Base-by-base conservation (phyloP, 495 filamentous ascomycete genomes). In the Penicillium antarcticum region DNA sequence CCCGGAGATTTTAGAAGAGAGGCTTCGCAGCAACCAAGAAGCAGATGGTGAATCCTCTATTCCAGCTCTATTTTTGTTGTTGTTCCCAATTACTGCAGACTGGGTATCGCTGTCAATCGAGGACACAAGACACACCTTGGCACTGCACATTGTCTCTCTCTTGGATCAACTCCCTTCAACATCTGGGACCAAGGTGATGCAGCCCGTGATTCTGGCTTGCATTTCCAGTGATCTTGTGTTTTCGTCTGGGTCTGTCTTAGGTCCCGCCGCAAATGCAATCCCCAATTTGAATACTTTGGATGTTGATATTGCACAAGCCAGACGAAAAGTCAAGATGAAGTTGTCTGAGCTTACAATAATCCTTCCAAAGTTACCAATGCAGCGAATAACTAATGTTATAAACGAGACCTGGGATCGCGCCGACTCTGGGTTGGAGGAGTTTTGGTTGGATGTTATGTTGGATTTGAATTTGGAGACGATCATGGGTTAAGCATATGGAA, bases 201-300 rank as follows among this genome's bases (percentile, higher is more conserved):
- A 55, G n/a, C 61, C 58, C 1, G 39, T 63, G 18, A 39, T 63
- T 43, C 45, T 63, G 6, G 48, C 54, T 29, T 57, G 57, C 48
- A 53, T 63, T 29, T 57, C 61, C 17, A 63, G 61, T 45, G 61
- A 63, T 47, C 61, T 63, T 48, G 45, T 61, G 1, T 63, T 63
- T 43, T 53, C 61, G 3, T 55, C 52, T 23, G 51, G 56, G 8
- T 61, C 57, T 29, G 37, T 63, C 0, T 42, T 63, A 9, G 57
- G 61, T 5, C 53, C 61, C 1, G 33, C 54, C 7, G 51, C 46
- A 41, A 53, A 61, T 45, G 44, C 57, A 1, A 60, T 63, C 11
- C 48, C 57, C 42, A 53, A 48, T 45, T 43, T 63, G 17, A 63
- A 47, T 34, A 55, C 57, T 31, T 32, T 63, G 21, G 61, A 63